Evolutionary conservation across 768 basidiomycete species (phyloP).

Genomic region (Mycena olivaceomarginata): DNA sequence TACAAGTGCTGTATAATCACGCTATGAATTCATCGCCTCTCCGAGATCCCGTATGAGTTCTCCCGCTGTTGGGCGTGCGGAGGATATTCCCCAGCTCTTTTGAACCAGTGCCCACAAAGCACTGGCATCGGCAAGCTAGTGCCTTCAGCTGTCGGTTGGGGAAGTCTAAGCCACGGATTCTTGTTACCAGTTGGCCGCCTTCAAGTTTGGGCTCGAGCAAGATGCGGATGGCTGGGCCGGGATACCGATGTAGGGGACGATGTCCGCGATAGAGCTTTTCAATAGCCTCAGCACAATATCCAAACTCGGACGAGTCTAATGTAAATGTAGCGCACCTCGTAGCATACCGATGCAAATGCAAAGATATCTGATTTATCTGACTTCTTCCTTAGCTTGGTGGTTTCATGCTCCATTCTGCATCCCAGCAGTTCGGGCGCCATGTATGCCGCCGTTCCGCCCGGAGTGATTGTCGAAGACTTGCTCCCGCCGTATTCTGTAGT

Average conservation of each 20-base stretch:
- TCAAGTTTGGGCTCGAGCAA: too few relatives aligned
- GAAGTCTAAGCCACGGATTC: not conserved
- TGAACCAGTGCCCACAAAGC: not conserved
- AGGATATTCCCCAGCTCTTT: not conserved
- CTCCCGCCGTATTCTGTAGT: not conserved
- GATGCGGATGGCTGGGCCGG: too few relatives aligned
- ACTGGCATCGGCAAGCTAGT: not conserved
- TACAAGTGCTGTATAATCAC: too few relatives aligned
- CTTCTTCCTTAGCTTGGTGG: not conserved
- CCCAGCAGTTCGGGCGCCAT: conserved; percentile 4
- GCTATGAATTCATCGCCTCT: not conserved
- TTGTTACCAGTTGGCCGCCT: too few relatives aligned
- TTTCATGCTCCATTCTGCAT: not conserved
- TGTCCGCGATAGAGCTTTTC: conserved; percentile 5
- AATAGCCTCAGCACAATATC: not conserved
- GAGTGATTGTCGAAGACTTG: not conserved
- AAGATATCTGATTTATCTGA: conserved; percentile 1
- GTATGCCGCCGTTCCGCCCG: not conserved
- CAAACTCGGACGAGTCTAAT: too few relatives aligned
- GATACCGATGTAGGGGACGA: not conserved
- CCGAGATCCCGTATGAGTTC: not conserved
- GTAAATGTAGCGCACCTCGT: not conserved
- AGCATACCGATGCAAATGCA: conserved; percentile 24
- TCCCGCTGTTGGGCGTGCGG: not conserved
- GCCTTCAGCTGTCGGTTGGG: not conserved